A percentile compares a stretch with the other conserved stretches of the same genome.
Evolutionary conservation across 1,139 yeast genomes (phyloP).

Genomic region (Zygotorulaspora mrakii): DNA sequence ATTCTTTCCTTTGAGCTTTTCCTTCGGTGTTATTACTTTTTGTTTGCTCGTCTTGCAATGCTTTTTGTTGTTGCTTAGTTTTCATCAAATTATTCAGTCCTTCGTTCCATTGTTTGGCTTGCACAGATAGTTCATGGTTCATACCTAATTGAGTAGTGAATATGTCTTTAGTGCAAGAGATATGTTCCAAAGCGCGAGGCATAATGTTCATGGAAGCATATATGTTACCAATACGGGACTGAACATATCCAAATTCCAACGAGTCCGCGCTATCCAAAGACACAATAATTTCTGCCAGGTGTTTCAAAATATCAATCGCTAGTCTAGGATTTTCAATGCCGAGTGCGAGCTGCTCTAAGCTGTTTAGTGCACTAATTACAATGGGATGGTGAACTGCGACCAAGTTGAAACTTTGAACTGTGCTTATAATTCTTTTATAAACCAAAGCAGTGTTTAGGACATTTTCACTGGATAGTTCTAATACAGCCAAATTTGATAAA

Average conservation of each 20-base stretch:
- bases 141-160: slow-evolving; percentile 52
- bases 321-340: slow-evolving; percentile 38
- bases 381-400: slow-evolving; percentile 65
- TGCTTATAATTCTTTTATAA: slow-evolving; percentile 56
- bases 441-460: slow-evolving; percentile 59
- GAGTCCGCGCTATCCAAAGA: slow-evolving; percentile 54
- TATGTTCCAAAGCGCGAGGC: slow-evolving; percentile 50
- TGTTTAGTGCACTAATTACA: slow-evolving; percentile 59
- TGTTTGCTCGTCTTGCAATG: slow-evolving; percentile 25
- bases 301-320: slow-evolving; percentile 49
- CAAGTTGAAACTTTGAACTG: slow-evolving; percentile 47
- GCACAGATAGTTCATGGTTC: slow-evolving; percentile 35
- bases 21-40: slow-evolving; percentile 17
- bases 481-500: slow-evolving; percentile 68
- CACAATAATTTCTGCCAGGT: slow-evolving; percentile 47
- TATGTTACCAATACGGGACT: slow-evolving; percentile 51
- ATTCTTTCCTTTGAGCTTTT: slow-evolving; percentile 10
- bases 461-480: slow-evolving; percentile 61
- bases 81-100: slow-evolving; percentile 38
- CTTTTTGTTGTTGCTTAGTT: slow-evolving; percentile 30
- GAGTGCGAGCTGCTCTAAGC: slow-evolving; percentile 53
- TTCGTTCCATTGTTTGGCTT: slow-evolving; percentile 55
- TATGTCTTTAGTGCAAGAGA: slow-evolving; percentile 59
- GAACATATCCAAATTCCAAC: slow-evolving; percentile 60
- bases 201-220: slow-evolving; percentile 54